Evolutionary conservation across 148 eudicot species (phyloP).

Genomic region (Rhododendron molle): DNA sequence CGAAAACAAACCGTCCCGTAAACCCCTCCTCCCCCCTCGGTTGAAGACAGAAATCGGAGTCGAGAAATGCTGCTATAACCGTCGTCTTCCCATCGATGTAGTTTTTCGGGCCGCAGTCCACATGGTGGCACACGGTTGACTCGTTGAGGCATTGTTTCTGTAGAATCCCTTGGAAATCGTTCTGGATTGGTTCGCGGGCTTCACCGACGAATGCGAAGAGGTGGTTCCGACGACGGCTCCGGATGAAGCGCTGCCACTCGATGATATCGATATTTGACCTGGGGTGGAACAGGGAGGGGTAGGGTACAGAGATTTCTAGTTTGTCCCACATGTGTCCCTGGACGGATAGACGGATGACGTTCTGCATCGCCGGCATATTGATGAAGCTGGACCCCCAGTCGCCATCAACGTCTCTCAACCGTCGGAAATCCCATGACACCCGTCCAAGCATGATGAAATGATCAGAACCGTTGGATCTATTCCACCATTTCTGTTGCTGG

Average conservation of each 20-base stretch:
- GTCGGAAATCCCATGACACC: slow-evolving; percentile 63
- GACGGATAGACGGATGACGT: slow-evolving; percentile 49
- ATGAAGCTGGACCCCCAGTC: slow-evolving; percentile 54
- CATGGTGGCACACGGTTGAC: slow-evolving; percentile 25
- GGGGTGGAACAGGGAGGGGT: slow-evolving; percentile 93
- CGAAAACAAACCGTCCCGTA: slow-evolving; percentile 45
- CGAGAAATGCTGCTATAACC: slow-evolving; percentile 26
- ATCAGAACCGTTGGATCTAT: slow-evolving; percentile 47
- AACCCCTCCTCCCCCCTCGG: slow-evolving; percentile 48
- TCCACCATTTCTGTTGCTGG: slow-evolving; percentile 30
- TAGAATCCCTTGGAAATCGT: slow-evolving; percentile 30
- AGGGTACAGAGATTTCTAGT: slow-evolving; percentile 61
- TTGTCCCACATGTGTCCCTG: slow-evolving; percentile 58
- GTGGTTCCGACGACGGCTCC: slow-evolving; percentile 28
- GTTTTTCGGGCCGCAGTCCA: slow-evolving; percentile 31
- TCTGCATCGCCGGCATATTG: slow-evolving; percentile 44
- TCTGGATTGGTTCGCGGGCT: slow-evolving; percentile 17
- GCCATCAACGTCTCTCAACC: background rate
- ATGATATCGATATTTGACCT: slow-evolving; percentile 25
- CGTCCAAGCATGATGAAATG: slow-evolving; percentile 59
- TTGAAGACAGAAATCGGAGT: slow-evolving; percentile 50
- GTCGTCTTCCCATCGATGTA: slow-evolving; percentile 28
- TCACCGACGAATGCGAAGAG: slow-evolving; percentile 40
- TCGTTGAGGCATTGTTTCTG: slow-evolving; percentile 27
- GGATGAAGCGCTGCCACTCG: slow-evolving; percentile 59